phyloP scores from a whole-genome alignment of 345 rosid species.

The Syzygium grande region DNA sequence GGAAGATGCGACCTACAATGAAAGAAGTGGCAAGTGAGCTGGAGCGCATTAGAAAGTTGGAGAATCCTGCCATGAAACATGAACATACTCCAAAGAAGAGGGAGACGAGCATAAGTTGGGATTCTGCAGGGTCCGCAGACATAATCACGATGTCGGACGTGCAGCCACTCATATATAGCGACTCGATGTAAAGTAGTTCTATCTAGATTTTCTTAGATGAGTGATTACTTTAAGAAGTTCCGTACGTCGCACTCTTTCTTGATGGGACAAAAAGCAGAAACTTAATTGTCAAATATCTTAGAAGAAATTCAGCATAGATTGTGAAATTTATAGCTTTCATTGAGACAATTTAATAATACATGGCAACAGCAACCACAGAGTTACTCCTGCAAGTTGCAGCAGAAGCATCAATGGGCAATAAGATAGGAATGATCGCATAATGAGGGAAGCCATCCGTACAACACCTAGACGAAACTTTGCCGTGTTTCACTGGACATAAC shows the following conservation, averaged over 20 bases:
- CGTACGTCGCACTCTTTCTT: neutral
- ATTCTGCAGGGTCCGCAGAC: neutral
- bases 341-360: neutral
- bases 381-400: neutral
- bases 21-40: constrained; percentile 1
- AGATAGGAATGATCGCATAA: no score
- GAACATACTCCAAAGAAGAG: neutral
- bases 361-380: neutral
- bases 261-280: neutral
- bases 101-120: neutral
- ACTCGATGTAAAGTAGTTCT: neutral
- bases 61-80: neutral
- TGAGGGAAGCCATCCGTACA: neutral
- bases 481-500: neutral
- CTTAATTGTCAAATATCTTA: neutral
- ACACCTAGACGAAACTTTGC: neutral
- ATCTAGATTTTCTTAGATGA: neutral
- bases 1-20: constrained; percentile 10
- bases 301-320: neutral
- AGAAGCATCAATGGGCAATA: neutral
- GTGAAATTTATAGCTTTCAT: neutral
- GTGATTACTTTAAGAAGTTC: neutral
- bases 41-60: neutral
- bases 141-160: neutral
- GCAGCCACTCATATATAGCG: neutral